Base-by-base conservation (phyloP, 2,329 filamentous ascomycete species). In the Fusarium bactridioides region DNA sequence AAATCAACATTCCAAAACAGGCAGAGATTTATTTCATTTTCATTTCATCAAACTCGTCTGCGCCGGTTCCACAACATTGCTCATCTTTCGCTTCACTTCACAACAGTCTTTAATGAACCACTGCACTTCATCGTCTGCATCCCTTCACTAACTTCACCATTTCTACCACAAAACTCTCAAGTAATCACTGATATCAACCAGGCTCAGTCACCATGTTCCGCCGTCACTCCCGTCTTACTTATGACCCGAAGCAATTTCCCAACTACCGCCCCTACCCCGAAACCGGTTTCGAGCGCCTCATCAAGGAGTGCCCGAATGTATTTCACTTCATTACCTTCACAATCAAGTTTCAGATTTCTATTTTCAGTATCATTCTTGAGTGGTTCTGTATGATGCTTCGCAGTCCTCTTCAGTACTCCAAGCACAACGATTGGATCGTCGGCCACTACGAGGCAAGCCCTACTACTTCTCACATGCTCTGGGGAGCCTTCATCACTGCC, bases 161-260 rank as follows among this genome's bases (percentile, higher is more conserved):
- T 19, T n/a, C 40, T 21, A 25, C 16, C 13, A 7, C 15, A 25
- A 9, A 29, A 25, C 7, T 37, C 38, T 35, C 31, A 21, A 45
- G 10, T 31, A 3, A 33, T 31, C 15, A 57, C 48, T 45, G 27
- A 43, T 25, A 44, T 23, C 21, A 16, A 38, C 33, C 10, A 23
- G 38, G 23, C 44, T 40, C 37, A 44, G 51, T 53, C 57, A 64
- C 23, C 13, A 69, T 72, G 58, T 41, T 73, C 48, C 65, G 45
- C 59, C 35, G 19, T 40, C 50, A 41, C 11, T 47, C 55, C 16
- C 51, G 25, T 38, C 69, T 54, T 23, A 37, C 51, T 12, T 73
- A 73, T 37, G 70, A 73, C 43, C 70, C 67, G 23, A 72, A 71
- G 29, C 59, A 73, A 10, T 73, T 61, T 31, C 70, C 70, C 19